A percentile compares a stretch with the other conserved stretches of the same genome.
Evolutionary conservation across 1,284 basidiomycete species (phyloP).

Genomic region (Puccinia horiana): DNA sequence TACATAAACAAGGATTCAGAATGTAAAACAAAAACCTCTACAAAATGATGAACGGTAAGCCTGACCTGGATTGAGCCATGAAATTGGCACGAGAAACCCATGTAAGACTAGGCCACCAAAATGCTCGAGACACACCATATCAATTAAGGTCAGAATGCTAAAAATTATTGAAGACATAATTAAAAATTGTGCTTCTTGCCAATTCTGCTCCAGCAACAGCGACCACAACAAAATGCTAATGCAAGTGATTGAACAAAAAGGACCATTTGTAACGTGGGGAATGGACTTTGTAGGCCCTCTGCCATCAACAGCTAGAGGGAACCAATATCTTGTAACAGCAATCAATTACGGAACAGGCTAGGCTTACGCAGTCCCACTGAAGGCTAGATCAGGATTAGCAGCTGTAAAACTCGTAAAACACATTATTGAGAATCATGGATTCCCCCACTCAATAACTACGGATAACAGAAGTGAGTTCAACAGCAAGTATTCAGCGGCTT

Average conservation of each 20-base stretch:
- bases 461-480: slow-evolving; percentile 20
- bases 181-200: not conserved
- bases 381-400: not conserved
- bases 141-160: not conserved
- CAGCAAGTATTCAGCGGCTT: not conserved
- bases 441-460: not conserved
- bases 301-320: not conserved
- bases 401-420: not conserved
- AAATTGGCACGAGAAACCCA: not conserved
- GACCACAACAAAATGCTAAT: slow-evolving; percentile 6
- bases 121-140: not conserved
- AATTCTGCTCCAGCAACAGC: not conserved
- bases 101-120: not conserved
- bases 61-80: not conserved
- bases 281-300: slow-evolving; percentile 28
- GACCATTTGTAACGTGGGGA: slow-evolving; percentile 15
- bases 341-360: slow-evolving; percentile 26
- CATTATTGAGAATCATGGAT: slow-evolving; percentile 13
- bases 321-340: slow-evolving; percentile 10
- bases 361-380: slow-evolving; percentile 4
- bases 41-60: not conserved
- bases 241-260: not conserved
- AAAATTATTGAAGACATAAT: not conserved
- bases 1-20: not conserved
- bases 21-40: not conserved